phyloP scores from a whole-genome alignment of 2,329 filamentous ascomycete genomes.

The Drechslera avenae region DNA sequence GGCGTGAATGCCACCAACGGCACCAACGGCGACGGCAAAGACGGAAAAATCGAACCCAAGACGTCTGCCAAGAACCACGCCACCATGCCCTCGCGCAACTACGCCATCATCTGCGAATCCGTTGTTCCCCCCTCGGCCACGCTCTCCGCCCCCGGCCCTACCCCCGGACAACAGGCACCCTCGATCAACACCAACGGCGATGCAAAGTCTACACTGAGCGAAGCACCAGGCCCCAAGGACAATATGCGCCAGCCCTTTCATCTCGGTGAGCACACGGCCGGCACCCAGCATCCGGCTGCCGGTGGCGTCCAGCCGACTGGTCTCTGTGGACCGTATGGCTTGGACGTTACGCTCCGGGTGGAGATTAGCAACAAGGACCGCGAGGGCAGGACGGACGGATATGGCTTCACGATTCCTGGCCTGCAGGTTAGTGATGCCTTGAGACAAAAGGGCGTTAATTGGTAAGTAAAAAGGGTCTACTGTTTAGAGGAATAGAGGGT shows the following conservation, averaged over 20 bases:
- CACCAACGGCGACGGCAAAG: constrained; percentile 33
- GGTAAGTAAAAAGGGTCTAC: constrained; percentile 10
- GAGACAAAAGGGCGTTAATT: constrained; percentile 20
- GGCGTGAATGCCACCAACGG: constrained; percentile 30
- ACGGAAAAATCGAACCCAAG: constrained; percentile 53
- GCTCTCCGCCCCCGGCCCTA: constrained; percentile 23
- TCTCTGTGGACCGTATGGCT: constrained; percentile 51
- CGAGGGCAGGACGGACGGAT: constrained; percentile 55
- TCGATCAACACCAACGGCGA: constrained; percentile 33
- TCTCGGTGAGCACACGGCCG: constrained; percentile 75
- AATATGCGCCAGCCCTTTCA: constrained; percentile 71
- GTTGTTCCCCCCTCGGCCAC: constrained; percentile 32
- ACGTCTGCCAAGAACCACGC: constrained; percentile 77
- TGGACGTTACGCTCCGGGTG: constrained; percentile 56
- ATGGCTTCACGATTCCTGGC: constrained; percentile 56
- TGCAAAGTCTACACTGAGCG: constrained; percentile 31
- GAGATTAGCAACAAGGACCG: constrained; percentile 53
- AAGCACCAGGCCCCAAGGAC: constrained; percentile 54
- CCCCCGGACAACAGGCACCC: constrained; percentile 28
- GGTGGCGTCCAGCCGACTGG: constrained; percentile 49
- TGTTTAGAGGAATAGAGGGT: background rate
- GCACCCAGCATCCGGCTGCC: constrained; percentile 77
- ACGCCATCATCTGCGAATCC: constrained; percentile 65
- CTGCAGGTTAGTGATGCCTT: constrained; percentile 37
- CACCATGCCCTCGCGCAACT: constrained; percentile 77